Conservation (phyloP, 2,329 filamentous ascomycete species). For the Pestalotiopsis sp. region DNA sequence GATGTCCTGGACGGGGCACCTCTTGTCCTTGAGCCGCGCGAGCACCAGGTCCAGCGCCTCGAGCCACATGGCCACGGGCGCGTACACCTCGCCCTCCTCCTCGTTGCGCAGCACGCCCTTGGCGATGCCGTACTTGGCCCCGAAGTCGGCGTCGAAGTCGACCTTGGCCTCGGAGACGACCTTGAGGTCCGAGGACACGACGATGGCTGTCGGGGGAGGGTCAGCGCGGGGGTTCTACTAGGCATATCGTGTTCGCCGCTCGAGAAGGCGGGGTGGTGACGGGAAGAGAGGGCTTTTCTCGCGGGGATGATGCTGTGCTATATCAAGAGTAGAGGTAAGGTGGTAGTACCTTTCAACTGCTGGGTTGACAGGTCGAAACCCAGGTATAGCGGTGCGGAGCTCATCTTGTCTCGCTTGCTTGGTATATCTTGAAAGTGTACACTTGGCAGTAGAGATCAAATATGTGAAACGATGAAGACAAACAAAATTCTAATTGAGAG, state of each 20-base stretch:
- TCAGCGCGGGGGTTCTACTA: neutral
- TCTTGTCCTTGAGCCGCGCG: slow-evolving; percentile 67
- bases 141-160: slow-evolving; percentile 88
- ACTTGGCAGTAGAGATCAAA: neutral
- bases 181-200: slow-evolving; percentile 80
- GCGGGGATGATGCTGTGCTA: neutral
- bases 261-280: neutral
- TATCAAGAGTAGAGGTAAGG: neutral
- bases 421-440: neutral
- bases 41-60: slow-evolving; percentile 90
- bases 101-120: slow-evolving; percentile 89
- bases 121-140: slow-evolving; percentile 71
- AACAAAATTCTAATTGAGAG: neutral
- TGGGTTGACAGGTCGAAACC: slow-evolving; percentile 97
- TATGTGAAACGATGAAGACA: neutral
- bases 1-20: slow-evolving; percentile 74
- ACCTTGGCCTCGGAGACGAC: slow-evolving; percentile 86
- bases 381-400: slow-evolving; percentile 70
- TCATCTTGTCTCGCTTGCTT: slow-evolving; percentile 30
- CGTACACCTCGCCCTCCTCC: slow-evolving; percentile 84
- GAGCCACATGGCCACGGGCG: slow-evolving; percentile 92
- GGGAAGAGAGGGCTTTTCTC: slow-evolving; percentile 6
- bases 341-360: slow-evolving; percentile 78
- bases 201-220: slow-evolving; percentile 61
- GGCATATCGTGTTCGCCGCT: neutral